Percentiles rank a stretch among this genome's conserved stretches.
Evolutionary conservation across 2,329 filamentous ascomycete genomes (phyloP).

Genomic region (Neoascochyta sp.): DNA sequence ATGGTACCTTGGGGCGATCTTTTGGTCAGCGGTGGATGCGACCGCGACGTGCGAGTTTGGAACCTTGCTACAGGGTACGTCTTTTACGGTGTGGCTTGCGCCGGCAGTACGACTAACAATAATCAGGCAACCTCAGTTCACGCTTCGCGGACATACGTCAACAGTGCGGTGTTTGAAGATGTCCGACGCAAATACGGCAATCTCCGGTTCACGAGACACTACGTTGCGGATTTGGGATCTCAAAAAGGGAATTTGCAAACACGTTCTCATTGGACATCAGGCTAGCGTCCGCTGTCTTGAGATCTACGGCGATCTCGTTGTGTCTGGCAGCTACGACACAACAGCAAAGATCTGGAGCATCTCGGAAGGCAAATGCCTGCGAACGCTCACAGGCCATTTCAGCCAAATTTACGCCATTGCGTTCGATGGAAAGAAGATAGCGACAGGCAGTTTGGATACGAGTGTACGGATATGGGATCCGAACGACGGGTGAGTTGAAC

Average conservation of each 20-base stretch:
- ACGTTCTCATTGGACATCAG: slow-evolving; percentile 90
- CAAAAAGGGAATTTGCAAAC: slow-evolving; percentile 78
- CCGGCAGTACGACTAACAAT: no score
- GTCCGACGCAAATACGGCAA: slow-evolving; percentile 89
- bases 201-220: slow-evolving; percentile 93
- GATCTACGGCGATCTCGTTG: slow-evolving; percentile 92
- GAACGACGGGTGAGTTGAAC: slow-evolving; percentile 69
- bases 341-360: slow-evolving; percentile 98
- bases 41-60: slow-evolving; percentile 95
- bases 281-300: slow-evolving; percentile 93
- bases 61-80: slow-evolving; percentile 85
- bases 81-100: no score
- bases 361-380: slow-evolving; percentile 85
- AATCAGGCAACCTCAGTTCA: slow-evolving; percentile 43
- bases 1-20: slow-evolving; percentile 98
- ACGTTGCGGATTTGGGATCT: slow-evolving; percentile 96
- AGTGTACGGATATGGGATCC: slow-evolving; percentile 97
- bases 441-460: slow-evolving; percentile 93
- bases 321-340: slow-evolving; percentile 98
- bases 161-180: slow-evolving; percentile 97
- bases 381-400: slow-evolving; percentile 89
- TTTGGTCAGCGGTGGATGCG: slow-evolving; percentile 91
- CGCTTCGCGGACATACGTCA: slow-evolving; percentile 89
- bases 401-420: slow-evolving; percentile 99
- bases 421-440: slow-evolving; percentile 89